A percentile compares a stretch with the other conserved stretches of the same genome.
Conservation (phyloP, 2,329 filamentous ascomycete species). For the Fusarium piperis region DNA sequence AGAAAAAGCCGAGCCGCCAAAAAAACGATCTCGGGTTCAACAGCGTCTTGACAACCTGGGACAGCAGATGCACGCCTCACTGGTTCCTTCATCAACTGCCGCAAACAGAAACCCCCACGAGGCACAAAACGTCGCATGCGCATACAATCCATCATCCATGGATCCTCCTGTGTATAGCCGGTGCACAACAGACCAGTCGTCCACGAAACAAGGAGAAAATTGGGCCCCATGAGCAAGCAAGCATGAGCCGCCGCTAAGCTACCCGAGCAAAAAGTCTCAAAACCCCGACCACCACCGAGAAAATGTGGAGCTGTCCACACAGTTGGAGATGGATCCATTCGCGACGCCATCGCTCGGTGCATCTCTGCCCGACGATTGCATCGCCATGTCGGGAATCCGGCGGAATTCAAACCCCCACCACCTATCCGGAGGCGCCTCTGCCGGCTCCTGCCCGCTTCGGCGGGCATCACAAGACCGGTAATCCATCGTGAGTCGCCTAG, state of each 20-base stretch:
- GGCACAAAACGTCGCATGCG: neutral
- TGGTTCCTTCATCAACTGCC: neutral
- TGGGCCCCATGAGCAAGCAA: neutral
- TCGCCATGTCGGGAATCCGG: slow-evolving; percentile 25
- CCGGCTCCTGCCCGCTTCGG: slow-evolving; percentile 16
- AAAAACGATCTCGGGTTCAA: neutral
- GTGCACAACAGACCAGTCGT: neutral
- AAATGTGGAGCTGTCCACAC: slow-evolving; percentile 25
- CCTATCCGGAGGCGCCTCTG: slow-evolving; percentile 5
- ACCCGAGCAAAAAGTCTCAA: slow-evolving; percentile 1
- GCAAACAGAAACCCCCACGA: neutral
- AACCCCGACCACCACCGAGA: slow-evolving; percentile 32
- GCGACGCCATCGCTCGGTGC: slow-evolving; percentile 28
- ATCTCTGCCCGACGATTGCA: slow-evolving; percentile 32
- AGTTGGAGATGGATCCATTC: slow-evolving; percentile 30
- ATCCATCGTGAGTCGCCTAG: slow-evolving; percentile 1
- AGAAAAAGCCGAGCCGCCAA: slow-evolving; percentile 1
- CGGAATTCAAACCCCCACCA: slow-evolving; percentile 12
- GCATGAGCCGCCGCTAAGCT: slow-evolving; percentile 24
- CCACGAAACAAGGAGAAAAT: neutral
- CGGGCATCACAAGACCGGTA: slow-evolving; percentile 23
- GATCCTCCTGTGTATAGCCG: neutral
- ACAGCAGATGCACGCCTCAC: neutral
- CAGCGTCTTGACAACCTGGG: neutral
- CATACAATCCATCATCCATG: neutral